Evolutionary conservation across 2,329 filamentous ascomycete species (phyloP).

Genomic region (Phyllosticta citrichinensis): DNA sequence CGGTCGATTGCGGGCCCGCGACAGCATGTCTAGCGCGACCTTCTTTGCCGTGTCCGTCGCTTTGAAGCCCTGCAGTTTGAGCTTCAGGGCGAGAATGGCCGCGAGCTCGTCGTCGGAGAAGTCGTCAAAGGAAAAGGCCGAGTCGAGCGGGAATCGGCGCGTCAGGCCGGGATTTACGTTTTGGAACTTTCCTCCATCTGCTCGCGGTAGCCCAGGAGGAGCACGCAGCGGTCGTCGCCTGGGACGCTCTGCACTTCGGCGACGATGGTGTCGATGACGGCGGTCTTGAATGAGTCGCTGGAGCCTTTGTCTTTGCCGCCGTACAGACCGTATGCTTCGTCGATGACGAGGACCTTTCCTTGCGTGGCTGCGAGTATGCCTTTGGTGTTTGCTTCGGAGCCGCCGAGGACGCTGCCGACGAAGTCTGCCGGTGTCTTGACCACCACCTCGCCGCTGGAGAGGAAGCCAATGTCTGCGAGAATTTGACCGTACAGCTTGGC

Average conservation of each 20-base stretch:
- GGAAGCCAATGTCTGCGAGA: slow-evolving; percentile 54
- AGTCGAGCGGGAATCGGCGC: slow-evolving; percentile 53
- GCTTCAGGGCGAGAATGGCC: slow-evolving; percentile 52
- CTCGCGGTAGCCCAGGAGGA: slow-evolving; percentile 60
- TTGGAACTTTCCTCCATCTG: slow-evolving; percentile 62
- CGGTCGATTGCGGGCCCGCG: slow-evolving; percentile 49
- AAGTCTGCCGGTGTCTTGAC: slow-evolving; percentile 68
- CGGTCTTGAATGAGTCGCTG: slow-evolving; percentile 46
- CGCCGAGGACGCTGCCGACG: slow-evolving; percentile 51
- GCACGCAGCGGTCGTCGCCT: slow-evolving; percentile 62
- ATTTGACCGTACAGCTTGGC: slow-evolving; percentile 64
- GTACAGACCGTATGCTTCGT: slow-evolving; percentile 65
- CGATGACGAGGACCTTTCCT: slow-evolving; percentile 71
- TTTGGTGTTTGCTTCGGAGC: slow-evolving; percentile 63
- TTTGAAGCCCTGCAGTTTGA: slow-evolving; percentile 45
- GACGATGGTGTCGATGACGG: slow-evolving; percentile 64
- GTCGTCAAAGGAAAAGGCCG: slow-evolving; percentile 60
- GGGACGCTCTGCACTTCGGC: slow-evolving; percentile 60
- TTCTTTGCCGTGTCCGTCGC: slow-evolving; percentile 43
- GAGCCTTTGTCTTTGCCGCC: slow-evolving; percentile 24
- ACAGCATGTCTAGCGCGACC: slow-evolving; percentile 51
- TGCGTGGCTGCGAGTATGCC: slow-evolving; percentile 54
- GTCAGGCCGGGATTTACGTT: slow-evolving; percentile 61
- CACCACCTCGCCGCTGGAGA: slow-evolving; percentile 62
- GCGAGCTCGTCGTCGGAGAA: slow-evolving; percentile 50